A percentile compares a stretch with the other conserved stretches of the same genome.
Conservation (phyloP, 129 eudicot species). For the Flaveria trinervia region DNA sequence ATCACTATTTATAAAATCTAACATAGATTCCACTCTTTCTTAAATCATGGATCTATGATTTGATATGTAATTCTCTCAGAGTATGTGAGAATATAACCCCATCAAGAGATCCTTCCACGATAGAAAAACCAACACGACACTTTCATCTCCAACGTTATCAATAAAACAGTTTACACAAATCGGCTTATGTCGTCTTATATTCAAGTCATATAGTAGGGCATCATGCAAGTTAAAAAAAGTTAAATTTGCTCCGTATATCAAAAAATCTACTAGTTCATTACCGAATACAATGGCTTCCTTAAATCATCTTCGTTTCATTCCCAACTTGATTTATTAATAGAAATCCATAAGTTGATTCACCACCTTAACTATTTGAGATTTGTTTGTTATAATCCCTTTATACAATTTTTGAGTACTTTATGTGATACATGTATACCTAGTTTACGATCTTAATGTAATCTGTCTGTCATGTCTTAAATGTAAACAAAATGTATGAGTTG, state of each 20-base stretch:
- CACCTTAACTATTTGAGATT: constrained; percentile 51
- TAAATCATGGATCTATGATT: constrained; percentile 43
- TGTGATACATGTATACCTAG: no score
- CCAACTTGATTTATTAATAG: constrained; percentile 35
- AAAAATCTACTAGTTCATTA: constrained; percentile 39
- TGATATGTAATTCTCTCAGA: constrained; percentile 42
- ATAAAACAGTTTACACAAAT: constrained; percentile 46
- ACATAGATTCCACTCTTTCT: constrained; percentile 30
- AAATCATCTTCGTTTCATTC: constrained; percentile 48
- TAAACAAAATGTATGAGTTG: no score
- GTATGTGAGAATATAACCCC: constrained; percentile 44
- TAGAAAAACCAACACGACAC: constrained; percentile 73
- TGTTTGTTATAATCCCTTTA: constrained; percentile 30
- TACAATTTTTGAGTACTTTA: neutral
- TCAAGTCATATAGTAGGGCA: constrained; percentile 49
- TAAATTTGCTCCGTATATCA: constrained; percentile 70
- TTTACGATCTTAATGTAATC: no score
- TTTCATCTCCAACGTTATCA: constrained; percentile 75
- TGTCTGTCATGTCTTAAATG: no score
- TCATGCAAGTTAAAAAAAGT: constrained; percentile 60
- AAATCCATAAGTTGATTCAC: constrained; percentile 43
- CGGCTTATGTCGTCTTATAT: constrained; percentile 52
- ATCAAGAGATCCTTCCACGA: constrained; percentile 14
- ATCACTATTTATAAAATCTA: no score
- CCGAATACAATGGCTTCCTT: constrained; percentile 46